Conservation (phyloP, 345 rosid genomes). For the Microthlaspi erraticum region DNA sequence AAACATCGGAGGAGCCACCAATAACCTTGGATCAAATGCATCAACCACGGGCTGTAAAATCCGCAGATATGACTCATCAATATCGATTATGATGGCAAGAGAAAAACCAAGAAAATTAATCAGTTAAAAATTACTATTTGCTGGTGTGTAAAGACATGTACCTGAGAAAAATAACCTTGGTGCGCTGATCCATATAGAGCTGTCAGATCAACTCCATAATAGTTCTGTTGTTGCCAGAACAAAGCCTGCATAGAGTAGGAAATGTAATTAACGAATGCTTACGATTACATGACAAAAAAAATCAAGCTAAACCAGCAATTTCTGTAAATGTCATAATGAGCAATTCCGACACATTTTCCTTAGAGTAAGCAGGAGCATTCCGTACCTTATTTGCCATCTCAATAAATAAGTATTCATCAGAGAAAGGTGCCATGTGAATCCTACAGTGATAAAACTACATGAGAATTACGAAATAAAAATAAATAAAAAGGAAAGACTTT, state of each 20-base stretch:
- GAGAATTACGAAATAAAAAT: slow-evolving; percentile 10
- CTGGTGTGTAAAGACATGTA: slow-evolving; percentile 32
- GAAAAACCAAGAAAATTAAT: slow-evolving; percentile 6
- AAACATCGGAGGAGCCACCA: slow-evolving; percentile 76
- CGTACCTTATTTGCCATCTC: slow-evolving; percentile 99
- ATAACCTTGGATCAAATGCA: slow-evolving; percentile 96
- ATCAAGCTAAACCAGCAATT: slow-evolving; percentile 5
- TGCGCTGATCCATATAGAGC: slow-evolving; percentile 83
- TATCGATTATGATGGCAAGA: slow-evolving; percentile 10
- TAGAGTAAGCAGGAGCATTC: slow-evolving; percentile 12
- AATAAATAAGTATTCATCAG: slow-evolving; percentile 90
- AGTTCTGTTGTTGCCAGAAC: slow-evolving; percentile 97
- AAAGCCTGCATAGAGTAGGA: slow-evolving; percentile 66
- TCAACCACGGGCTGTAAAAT: slow-evolving; percentile 90
- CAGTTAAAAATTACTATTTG: not conserved
- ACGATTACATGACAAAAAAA: slow-evolving; percentile 2
- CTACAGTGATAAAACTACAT: slow-evolving; percentile 52
- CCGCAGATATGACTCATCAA: slow-evolving; percentile 32
- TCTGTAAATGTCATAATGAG: not conserved
- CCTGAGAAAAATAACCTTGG: slow-evolving; percentile 98
- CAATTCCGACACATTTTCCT: slow-evolving; percentile 5
- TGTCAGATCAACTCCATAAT: slow-evolving; percentile 89
- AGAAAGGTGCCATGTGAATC: slow-evolving; percentile 99
- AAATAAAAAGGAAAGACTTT: slow-evolving; percentile 8
- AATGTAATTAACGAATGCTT: not conserved